Evolutionary conservation across 2,329 filamentous ascomycete genomes (phyloP).

Genomic region (Aspergillus melleus): DNA sequence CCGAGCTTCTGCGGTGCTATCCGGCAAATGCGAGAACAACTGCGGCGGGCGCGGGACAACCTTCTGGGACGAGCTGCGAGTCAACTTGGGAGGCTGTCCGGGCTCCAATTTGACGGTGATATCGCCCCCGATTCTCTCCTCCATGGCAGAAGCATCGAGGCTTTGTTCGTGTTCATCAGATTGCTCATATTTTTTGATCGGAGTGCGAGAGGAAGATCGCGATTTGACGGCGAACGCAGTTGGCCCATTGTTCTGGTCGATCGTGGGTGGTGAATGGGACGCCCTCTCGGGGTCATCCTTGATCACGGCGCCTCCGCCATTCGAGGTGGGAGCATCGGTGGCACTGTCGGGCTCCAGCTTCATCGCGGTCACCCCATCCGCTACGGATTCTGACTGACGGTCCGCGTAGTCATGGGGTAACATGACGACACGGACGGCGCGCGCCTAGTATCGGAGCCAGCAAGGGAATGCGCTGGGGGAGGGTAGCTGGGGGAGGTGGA

Average conservation of each 20-base stretch:
- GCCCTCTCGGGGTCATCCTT: conserved; percentile 21
- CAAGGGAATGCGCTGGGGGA: conserved; percentile 13
- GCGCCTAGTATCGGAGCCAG: conserved; percentile 22
- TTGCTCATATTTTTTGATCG: conserved; percentile 33
- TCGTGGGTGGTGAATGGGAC: conserved; percentile 18
- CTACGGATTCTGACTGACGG: conserved; percentile 35
- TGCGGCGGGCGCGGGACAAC: conserved; percentile 60
- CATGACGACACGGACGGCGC: conserved; percentile 42
- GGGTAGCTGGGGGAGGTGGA: conserved; percentile 5
- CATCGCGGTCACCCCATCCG: conserved; percentile 38
- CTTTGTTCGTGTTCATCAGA: conserved; percentile 26
- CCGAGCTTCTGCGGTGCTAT: conserved; percentile 75
- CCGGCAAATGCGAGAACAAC: conserved; percentile 72
- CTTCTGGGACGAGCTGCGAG: conserved; percentile 74
- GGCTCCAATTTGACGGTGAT: conserved; percentile 64
- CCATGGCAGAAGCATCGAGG: conserved; percentile 18
- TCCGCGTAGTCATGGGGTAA: conserved; percentile 43
- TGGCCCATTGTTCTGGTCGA: conserved; percentile 18
- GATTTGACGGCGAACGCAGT: conserved; percentile 23
- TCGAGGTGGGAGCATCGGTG: conserved; percentile 23
- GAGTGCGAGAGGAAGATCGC: conserved; percentile 23
- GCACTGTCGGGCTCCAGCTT: conserved; percentile 31
- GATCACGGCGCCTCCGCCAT: conserved; percentile 23
- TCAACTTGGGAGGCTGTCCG: conserved; percentile 68
- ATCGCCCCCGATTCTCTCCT: conserved; percentile 60